Evolutionary conservation across 176 grass and related monocot species (phyloP), one percentile per base, ranked within the genome.

Genomic region (Coix lacrymajobi): DNA sequence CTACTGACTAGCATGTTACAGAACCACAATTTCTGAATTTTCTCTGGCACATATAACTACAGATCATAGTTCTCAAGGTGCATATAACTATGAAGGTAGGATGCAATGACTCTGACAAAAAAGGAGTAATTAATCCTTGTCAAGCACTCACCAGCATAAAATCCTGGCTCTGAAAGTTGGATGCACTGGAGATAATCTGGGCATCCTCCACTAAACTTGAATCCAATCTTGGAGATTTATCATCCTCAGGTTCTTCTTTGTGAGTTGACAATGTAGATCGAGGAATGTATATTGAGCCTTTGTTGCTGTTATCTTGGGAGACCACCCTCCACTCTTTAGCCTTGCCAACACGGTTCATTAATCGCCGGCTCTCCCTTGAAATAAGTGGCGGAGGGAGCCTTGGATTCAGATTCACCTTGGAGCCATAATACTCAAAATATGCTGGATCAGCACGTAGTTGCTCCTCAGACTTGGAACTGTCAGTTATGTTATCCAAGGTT

Each of bases 241-340:
- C 96, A 85, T 99, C 93, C 79, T 99, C 96, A 52, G 93, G 86
- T 85, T 99, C 96, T 91, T 99, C 96, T 33, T 85, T 92, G 71
- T 99, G 96, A 70, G 96, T 96, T 80, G 92, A 81, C 52, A 99
- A 85, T 49, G 86, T 80, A 72, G 93, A 88, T 31, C 89, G 89
- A 77, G 93, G 80, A 20, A 99, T 28, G 73, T 90, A 93, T 56
- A 96, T 88, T 38, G 87, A 30, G 39, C 71, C 68, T 66, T 92
- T 93, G 77, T 25, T 84, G 80, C 36, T 84, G 51, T 87, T 81
- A 87, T 83, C 84, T 67, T 77, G 82, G 54, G 87, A 81, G 41
- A 91, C 84, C 7, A 89, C 87, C 62, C 88, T 86, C 88, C 88
- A 90, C 62, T 90, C 88, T 87, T 87, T 79, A 79, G 78, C 62